Percentiles rank a stretch among this genome's conserved stretches.
Conservation (phyloP, 2,329 filamentous ascomycete species). For the Phyllosticta paracitricarpa region DNA sequence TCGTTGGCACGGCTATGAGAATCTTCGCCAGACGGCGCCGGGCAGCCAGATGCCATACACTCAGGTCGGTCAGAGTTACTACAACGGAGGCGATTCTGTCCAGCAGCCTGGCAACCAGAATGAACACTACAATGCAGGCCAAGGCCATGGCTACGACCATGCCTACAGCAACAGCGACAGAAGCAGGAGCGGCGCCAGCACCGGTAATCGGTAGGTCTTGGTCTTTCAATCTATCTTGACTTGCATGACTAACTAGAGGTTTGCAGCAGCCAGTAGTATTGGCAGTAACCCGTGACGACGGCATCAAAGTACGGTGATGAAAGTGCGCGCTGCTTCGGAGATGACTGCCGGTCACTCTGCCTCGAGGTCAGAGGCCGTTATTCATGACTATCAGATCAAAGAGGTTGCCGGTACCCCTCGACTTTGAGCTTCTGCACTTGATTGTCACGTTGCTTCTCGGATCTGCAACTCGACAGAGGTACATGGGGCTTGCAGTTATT, state of each 20-base stretch:
- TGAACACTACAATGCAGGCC: background rate
- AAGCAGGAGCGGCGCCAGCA: background rate
- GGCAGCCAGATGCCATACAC: background rate
- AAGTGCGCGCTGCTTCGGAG: too few relatives aligned
- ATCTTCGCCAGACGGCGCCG: background rate
- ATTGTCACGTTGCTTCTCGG: too few relatives aligned
- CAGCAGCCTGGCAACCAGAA: slow-evolving; percentile 1
- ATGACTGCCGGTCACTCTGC: too few relatives aligned
- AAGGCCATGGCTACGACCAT: background rate
- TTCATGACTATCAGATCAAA: too few relatives aligned
- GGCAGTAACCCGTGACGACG: background rate
- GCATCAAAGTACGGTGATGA: too few relatives aligned
- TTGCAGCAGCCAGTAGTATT: background rate
- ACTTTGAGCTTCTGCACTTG: too few relatives aligned
- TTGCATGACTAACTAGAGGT: background rate
- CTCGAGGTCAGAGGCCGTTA: too few relatives aligned
- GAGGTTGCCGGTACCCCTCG: too few relatives aligned
- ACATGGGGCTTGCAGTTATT: too few relatives aligned
- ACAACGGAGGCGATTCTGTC: background rate
- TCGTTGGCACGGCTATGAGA: slow-evolving; percentile 1
- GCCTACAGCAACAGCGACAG: background rate
- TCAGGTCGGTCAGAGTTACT: slow-evolving; percentile 3
- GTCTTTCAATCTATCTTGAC: too few relatives aligned
- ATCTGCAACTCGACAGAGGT: too few relatives aligned
- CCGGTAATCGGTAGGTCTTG: background rate